These are phyloP conservation scores for Ramaria rubella DNA, from an alignment of 768 basidiomycete species.

Conservation along the genomic window DNA sequence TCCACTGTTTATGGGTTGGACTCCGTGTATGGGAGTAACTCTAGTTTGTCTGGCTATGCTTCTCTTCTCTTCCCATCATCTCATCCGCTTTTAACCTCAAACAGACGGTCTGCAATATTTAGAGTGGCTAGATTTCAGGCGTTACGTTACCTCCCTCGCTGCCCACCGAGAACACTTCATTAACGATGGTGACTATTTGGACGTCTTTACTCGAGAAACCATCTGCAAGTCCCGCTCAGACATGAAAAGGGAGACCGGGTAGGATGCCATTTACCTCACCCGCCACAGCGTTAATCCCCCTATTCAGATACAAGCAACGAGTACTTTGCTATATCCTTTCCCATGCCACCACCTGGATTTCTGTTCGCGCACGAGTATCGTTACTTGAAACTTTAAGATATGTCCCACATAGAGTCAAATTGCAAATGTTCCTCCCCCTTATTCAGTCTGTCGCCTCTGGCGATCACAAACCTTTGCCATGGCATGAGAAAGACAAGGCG, in stretches of 20 bases:
- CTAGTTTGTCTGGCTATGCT: conserved; percentile 37
- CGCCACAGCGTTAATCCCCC: background rate
- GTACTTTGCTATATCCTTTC: conserved; percentile 75
- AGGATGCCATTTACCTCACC: conserved; percentile 20
- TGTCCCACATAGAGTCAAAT: conserved; percentile 43
- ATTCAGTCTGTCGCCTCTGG: conserved; percentile 29
- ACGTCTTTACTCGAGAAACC: conserved; percentile 53
- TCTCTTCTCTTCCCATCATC: background rate
- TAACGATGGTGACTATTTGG: conserved; percentile 54
- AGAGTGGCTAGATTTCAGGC: conserved; percentile 53
- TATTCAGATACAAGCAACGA: conserved; percentile 57
- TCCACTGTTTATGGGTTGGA: conserved; percentile 66
- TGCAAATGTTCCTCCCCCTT: conserved; percentile 53
- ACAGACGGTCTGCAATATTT: conserved; percentile 56
- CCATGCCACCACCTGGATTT: conserved; percentile 57
- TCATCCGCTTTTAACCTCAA: conserved; percentile 20
- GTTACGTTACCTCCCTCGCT: conserved; percentile 49
- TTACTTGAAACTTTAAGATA: conserved; percentile 45
- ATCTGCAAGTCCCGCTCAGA: conserved; percentile 41
- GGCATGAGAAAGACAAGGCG: conserved; percentile 11
- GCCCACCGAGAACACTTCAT: conserved; percentile 48
- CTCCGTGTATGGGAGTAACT: conserved; percentile 56
- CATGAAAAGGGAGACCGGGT: conserved; percentile 49
- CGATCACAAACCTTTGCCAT: background rate
- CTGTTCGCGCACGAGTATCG: conserved; percentile 40